These are phyloP conservation scores for Chernovozyma aurita DNA, from an alignment of 1,139 yeast species.

Conservation along the genomic window DNA sequence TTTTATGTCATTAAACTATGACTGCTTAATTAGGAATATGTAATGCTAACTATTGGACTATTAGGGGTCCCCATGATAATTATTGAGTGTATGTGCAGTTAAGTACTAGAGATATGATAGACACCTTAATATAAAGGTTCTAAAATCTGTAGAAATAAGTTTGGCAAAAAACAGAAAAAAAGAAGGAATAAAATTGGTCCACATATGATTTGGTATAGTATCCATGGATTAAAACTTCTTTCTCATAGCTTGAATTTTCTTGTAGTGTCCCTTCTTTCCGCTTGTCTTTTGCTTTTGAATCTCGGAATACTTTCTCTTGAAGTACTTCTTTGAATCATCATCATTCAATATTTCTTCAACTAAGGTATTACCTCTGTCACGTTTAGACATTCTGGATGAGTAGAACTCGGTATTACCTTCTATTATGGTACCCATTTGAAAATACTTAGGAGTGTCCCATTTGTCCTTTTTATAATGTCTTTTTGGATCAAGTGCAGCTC, in stretches of 20 bases:
- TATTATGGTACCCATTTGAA: slow-evolving; percentile 84
- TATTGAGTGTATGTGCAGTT: too few species aligned
- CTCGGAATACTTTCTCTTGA: slow-evolving; percentile 78
- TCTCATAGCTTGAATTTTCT: slow-evolving; percentile 61
- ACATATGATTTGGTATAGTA: too few species aligned
- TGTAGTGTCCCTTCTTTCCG: slow-evolving; percentile 69
- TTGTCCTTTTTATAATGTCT: slow-evolving; percentile 89
- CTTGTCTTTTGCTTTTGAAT: slow-evolving; percentile 72
- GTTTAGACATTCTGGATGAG: slow-evolving; percentile 64
- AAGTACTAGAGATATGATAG: too few species aligned
- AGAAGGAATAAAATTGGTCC: too few species aligned
- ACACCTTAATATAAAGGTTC: background rate
- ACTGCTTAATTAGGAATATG: too few species aligned
- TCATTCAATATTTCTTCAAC: slow-evolving; percentile 82
- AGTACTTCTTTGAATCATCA: slow-evolving; percentile 65
- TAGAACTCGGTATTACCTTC: slow-evolving; percentile 79
- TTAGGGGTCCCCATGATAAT: too few species aligned
- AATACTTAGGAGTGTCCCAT: slow-evolving; percentile 75
- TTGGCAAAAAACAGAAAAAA: too few species aligned
- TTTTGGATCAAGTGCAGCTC: slow-evolving; percentile 92
- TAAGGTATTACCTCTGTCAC: slow-evolving; percentile 71
- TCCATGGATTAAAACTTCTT: slow-evolving; percentile 50
- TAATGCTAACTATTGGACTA: too few species aligned
- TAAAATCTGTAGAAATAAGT: too few species aligned
- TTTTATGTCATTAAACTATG: background rate